These are phyloP conservation scores for Rhynchosporium secalis DNA, from an alignment of 2,329 filamentous ascomycete genomes.

Conservation along the genomic window DNA sequence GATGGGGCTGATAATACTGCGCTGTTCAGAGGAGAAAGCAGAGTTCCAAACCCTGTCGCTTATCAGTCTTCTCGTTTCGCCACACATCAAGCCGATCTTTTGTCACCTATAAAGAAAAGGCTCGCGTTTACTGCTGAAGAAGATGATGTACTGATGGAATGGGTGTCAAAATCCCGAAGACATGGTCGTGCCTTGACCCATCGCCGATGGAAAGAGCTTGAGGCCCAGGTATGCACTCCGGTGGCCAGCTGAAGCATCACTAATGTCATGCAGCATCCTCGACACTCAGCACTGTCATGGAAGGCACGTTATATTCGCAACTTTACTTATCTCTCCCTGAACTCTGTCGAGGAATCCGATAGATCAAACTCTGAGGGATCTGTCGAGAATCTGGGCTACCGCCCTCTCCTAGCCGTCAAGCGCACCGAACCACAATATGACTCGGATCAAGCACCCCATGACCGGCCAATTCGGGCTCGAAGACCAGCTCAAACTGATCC, in stretches of 20 bases:
- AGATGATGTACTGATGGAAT: slow-evolving; percentile 33
- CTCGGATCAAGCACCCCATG: not conserved
- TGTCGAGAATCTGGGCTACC: slow-evolving; percentile 6
- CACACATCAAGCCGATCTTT: not conserved
- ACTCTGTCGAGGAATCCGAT: slow-evolving; percentile 18
- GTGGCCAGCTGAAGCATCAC: not conserved
- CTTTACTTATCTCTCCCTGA: slow-evolving; percentile 23
- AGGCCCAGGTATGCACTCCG: slow-evolving; percentile 25
- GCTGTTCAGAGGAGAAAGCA: slow-evolving; percentile 14
- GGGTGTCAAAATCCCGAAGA: slow-evolving; percentile 26
- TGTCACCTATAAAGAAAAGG: slow-evolving; percentile 11
- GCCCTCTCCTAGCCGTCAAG: not conserved
- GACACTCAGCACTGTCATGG: slow-evolving; percentile 28
- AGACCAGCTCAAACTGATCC: slow-evolving; percentile 34
- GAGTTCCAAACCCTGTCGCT: slow-evolving; percentile 1
- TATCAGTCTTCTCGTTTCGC: not conserved
- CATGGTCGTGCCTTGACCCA: slow-evolving; percentile 22
- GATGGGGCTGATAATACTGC: not conserved
- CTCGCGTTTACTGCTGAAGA: slow-evolving; percentile 31
- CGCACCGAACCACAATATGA: not conserved
- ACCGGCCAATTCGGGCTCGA: slow-evolving; percentile 27
- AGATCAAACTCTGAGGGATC: slow-evolving; percentile 16
- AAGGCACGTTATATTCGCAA: slow-evolving; percentile 24
- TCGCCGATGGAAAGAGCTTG: slow-evolving; percentile 31
- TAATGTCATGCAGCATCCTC: slow-evolving; percentile 27